Base-by-base conservation (phyloP, 441 rosid genomes). In the Dalechampia spathulata region DNA sequence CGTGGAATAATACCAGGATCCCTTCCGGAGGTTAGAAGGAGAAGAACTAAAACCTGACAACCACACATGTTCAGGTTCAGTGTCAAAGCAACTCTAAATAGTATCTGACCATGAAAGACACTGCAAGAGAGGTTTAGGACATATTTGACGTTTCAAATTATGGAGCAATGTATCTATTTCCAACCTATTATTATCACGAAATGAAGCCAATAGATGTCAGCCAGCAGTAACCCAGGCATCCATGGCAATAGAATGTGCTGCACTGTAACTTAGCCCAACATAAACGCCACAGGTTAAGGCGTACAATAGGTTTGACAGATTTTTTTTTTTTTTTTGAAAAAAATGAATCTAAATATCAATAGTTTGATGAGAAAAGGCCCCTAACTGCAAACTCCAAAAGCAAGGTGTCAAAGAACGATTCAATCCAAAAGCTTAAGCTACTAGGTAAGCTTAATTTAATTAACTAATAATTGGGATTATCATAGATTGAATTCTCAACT, bases 1-100 rank as follows among this genome's bases (percentile, higher is more conserved):
- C 96, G 93, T 9, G 96, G 90, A 70, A 86, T 72, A 52, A 94
- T 86, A 28, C 99, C 99, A 41, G 99, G 99, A 70, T 94, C 99
- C 72, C 97, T 81, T 75, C 85, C 97, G 19, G 99, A 94, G 25
- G 99, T 80, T 63, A 90, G 70, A 64, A 94, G 68, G 64, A 94
- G 99, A 69, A 90, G 80, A 71, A 77, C 52, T 49, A 94, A 72
- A 73, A 68, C 97, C 99, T 94, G 85, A 25, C 55, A 62, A 65
- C 32, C 16, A 62, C 44, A 62, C 4, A 37, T 10, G 21, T 66
- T 41, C 36, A 54, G 48, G 41, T 44, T 56, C 21, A 48, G 16
- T 32, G 17, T 44, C 43, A 42, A 12, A 42, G 57, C 5, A 56
- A 42, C 21, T 19, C 22, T 12, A 49, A 8, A 22, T 11, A 22